Evolutionary conservation across 225 moss, liverwort and hornwort species (phyloP), one percentile per base, ranked within the genome.

Genomic region (Sphagnum tenellum): DNA sequence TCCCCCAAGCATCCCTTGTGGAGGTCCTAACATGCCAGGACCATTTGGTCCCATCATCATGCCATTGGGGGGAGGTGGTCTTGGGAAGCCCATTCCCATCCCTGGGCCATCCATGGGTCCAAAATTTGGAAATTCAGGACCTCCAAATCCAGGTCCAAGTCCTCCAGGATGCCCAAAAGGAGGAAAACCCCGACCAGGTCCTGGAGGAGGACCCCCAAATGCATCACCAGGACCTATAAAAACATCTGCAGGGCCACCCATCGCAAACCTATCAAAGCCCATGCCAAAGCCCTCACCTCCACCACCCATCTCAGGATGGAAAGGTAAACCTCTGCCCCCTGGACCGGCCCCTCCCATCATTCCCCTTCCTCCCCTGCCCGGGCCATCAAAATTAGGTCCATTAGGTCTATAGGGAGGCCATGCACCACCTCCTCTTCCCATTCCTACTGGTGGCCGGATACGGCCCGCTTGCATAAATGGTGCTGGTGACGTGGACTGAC

Each of bases 1-100:
- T 77, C 58, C 80, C 44, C 84, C 81, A 77, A 91, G 86, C 84
- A 90, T 81, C 58, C 80, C 75, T 52, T 86, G 90, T 69, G 90
- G 98, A 71, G 90, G 98, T 54, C 93, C 98, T 87, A 98, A 89
- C 90, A 98, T 86, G 9, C 78, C 87, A 10, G 89, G 90, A 67
- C 89, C 93, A 62, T 88, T 89, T 11, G 90, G 93, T 62, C 89
- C 87, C 71, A 99, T 90, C 90, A 99, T 81, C 66, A 74, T 65
- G 47, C 81, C 81, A 64, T 72, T 85, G 67, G 81, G 89, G 59
- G 76, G 77, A 65, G 79, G 89, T 50, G 89, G 90, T 63, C 92
- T 80, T 68, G 85, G 90, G 54, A 90, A 99, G 58, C 81, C 89
- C 87, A 93, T 93, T 10, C 80, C 77, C 4, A 76, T 73, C 56